phyloP scores from a whole-genome alignment of 2,329 filamentous ascomycete species.

The Fusarium longipes region DNA sequence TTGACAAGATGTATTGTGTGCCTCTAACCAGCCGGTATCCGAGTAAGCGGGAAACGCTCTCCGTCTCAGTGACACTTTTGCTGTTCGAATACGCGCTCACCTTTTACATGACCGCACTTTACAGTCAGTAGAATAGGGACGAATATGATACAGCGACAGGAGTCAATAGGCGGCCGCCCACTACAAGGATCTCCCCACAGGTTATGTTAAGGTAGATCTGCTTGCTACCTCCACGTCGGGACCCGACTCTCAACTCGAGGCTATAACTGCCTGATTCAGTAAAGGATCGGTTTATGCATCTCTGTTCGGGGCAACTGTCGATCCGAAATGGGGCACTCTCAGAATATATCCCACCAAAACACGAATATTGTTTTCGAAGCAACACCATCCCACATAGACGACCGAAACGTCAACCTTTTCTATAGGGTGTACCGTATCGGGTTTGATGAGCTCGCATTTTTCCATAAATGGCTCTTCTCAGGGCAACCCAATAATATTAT shows the following conservation, averaged over 20 bases:
- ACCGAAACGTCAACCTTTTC: not conserved
- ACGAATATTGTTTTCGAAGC: slow-evolving; percentile 1
- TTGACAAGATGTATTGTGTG: slow-evolving; percentile 8
- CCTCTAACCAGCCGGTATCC: not conserved
- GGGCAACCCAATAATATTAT: slow-evolving; percentile 19
- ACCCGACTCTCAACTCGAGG: not conserved
- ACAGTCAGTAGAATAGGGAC: too few relatives aligned
- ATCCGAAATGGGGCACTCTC: slow-evolving; percentile 13
- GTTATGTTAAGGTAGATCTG: not conserved
- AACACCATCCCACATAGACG: slow-evolving; percentile 13
- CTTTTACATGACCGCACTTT: not conserved
- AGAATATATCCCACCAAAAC: slow-evolving; percentile 2
- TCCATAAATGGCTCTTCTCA: slow-evolving; percentile 4
- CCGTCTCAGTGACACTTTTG: slow-evolving; percentile 12
- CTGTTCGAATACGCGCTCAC: slow-evolving; percentile 14
- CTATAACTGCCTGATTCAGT: slow-evolving; percentile 4
- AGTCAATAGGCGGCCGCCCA: slow-evolving; percentile 39
- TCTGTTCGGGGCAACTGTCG: slow-evolving; percentile 14
- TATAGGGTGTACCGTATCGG: slow-evolving; percentile 19
- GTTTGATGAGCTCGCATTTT: slow-evolving; percentile 21
- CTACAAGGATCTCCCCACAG: slow-evolving; percentile 13
- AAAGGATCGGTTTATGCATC: slow-evolving; percentile 12
- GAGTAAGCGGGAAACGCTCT: not conserved
- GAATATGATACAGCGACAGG: slow-evolving; percentile 7
- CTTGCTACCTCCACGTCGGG: slow-evolving; percentile 6